Conservation (phyloP, 495 filamentous ascomycete species). For the Penicillium bialowiezense region DNA sequence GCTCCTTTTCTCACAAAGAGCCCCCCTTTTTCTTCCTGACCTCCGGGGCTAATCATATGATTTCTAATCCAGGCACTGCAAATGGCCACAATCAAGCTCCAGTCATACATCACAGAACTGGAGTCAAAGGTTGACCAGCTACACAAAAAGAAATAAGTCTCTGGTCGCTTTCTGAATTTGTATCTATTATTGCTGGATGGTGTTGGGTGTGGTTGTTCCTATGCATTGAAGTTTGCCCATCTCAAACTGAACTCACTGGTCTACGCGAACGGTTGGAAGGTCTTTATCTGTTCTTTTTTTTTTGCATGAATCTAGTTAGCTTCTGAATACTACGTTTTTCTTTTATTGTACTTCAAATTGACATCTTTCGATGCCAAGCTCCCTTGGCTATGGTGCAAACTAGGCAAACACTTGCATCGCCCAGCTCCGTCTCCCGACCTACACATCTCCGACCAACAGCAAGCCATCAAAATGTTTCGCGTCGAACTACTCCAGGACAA, state of each 20-base stretch:
- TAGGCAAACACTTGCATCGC: slow-evolving; percentile 23
- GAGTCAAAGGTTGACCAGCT: slow-evolving; percentile 77
- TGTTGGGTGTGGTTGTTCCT: slow-evolving; percentile 9
- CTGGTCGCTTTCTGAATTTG: background rate
- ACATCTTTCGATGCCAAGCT: background rate
- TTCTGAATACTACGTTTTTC: slow-evolving; percentile 1
- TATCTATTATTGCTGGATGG: slow-evolving; percentile 1
- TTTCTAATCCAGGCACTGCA: slow-evolving; percentile 68
- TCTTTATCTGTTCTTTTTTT: background rate
- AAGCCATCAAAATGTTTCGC: slow-evolving; percentile 47
- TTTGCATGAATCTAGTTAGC: background rate
- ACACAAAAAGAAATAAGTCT: slow-evolving; percentile 57
- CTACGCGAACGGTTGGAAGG: background rate
- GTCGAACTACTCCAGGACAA: slow-evolving; percentile 75
- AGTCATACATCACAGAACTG: slow-evolving; percentile 73
- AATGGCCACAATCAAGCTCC: slow-evolving; percentile 79
- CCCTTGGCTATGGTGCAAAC: slow-evolving; percentile 24
- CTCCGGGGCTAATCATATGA: slow-evolving; percentile 3
- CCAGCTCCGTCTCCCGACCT: slow-evolving; percentile 2
- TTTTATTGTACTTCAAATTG: background rate
- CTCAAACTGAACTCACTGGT: background rate
- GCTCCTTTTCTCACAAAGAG: background rate
- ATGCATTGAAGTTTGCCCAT: slow-evolving; percentile 3
- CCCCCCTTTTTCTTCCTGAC: slow-evolving; percentile 4
- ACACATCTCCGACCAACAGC: background rate